A percentile compares a stretch with the other conserved stretches of the same genome.
Evolutionary conservation across 495 filamentous ascomycete genomes (phyloP).

Genomic region (Podospora australis): DNA sequence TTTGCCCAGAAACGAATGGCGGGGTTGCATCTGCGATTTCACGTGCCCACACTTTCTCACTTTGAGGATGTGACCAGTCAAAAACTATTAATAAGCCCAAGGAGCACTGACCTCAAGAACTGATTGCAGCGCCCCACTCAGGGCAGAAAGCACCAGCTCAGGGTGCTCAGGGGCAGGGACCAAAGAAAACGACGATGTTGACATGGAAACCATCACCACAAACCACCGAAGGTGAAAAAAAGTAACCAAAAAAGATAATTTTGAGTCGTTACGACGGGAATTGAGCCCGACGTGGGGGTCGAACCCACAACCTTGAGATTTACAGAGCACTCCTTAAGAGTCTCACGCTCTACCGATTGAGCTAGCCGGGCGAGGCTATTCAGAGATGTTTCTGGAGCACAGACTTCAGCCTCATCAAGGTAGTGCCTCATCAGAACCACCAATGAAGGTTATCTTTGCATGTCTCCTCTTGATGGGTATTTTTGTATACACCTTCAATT

Average conservation of each 20-base stretch:
- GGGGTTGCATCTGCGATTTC: neutral
- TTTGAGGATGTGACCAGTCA: too few relatives aligned
- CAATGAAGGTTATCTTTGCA: too few relatives aligned
- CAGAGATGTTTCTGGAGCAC: too few relatives aligned
- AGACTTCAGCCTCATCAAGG: too few relatives aligned
- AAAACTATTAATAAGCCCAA: conserved; percentile 1
- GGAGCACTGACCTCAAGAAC: too few relatives aligned
- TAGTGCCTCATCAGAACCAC: too few relatives aligned
- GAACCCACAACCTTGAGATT: conserved; percentile 20
- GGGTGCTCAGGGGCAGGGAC: too few relatives aligned
- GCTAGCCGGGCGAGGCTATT: conserved; percentile 53
- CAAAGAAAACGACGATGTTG: neutral
- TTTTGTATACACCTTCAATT: too few relatives aligned
- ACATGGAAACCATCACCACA: neutral
- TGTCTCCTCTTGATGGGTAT: too few relatives aligned
- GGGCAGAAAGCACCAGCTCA: too few relatives aligned
- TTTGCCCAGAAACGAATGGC: neutral
- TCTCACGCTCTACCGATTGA: conserved; percentile 82
- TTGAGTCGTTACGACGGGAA: conserved; percentile 10
- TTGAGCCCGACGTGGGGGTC: conserved; percentile 19
- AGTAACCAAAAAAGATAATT: neutral
- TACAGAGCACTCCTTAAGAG: conserved; percentile 51
- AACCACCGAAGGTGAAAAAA: neutral
- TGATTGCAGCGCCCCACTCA: too few relatives aligned
- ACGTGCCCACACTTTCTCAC: neutral